phyloP scores from a whole-genome alignment of 2,329 filamentous ascomycete genomes.

The Pseudocercospora vitis region DNA sequence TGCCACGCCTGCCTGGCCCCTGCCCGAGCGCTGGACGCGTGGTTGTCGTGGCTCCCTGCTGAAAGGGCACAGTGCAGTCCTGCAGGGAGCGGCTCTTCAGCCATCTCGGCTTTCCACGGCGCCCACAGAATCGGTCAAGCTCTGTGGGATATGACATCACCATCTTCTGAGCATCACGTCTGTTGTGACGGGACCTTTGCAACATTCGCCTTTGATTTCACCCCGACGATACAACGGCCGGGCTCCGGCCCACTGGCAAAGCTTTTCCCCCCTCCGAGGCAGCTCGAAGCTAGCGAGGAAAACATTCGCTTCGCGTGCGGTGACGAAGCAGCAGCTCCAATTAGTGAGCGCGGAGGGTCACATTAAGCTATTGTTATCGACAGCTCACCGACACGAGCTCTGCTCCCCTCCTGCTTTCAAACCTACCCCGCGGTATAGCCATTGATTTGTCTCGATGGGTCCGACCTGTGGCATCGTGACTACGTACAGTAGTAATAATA shows the following conservation, averaged over 20 bases:
- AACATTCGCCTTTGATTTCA: not conserved
- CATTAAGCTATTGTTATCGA: too few relatives aligned
- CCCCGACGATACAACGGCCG: not conserved
- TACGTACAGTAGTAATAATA: too few relatives aligned
- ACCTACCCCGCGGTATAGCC: too few relatives aligned
- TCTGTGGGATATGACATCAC: not conserved
- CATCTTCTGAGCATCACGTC: constrained; percentile 3
- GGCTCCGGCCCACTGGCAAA: not conserved
- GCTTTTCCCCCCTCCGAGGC: too few relatives aligned
- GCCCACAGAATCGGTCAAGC: not conserved
- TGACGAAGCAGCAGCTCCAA: too few relatives aligned
- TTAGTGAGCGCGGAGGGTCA: too few relatives aligned
- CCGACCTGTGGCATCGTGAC: too few relatives aligned
- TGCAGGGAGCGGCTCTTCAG: not conserved
- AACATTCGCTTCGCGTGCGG: too few relatives aligned
- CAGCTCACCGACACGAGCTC: not conserved
- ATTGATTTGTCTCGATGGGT: too few relatives aligned
- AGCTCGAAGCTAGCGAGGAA: too few relatives aligned
- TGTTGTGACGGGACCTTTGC: not conserved
- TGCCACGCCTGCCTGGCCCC: not conserved
- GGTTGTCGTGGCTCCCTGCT: constrained; percentile 4
- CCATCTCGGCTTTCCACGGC: not conserved
- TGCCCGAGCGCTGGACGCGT: not conserved
- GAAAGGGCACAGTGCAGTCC: not conserved
- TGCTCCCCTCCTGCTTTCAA: too few relatives aligned